These are phyloP conservation scores for Monosporascus sp. DNA, from an alignment of 2,329 filamentous ascomycete genomes.

Conservation along the genomic window DNA sequence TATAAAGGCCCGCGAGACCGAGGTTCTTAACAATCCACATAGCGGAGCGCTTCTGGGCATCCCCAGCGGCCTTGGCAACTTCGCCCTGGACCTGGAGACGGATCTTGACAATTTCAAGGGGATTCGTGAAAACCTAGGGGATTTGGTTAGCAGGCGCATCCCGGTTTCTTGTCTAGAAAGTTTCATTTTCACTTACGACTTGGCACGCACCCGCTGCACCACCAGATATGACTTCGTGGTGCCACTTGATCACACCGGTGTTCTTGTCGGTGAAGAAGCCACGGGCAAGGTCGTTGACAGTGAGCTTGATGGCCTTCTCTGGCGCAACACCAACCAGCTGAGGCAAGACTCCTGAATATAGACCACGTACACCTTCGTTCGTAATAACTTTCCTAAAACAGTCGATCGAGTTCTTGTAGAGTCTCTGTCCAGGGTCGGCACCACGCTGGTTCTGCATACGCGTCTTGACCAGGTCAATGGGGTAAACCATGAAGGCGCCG, in stretches of 20 bases:
- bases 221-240: slow-evolving; percentile 78
- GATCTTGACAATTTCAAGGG: slow-evolving; percentile 98
- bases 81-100: slow-evolving; percentile 96
- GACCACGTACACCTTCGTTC: slow-evolving; percentile 82
- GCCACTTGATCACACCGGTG: slow-evolving; percentile 64
- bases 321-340: slow-evolving; percentile 97
- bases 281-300: slow-evolving; percentile 91
- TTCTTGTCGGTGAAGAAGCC: slow-evolving; percentile 68
- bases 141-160: slow-evolving; percentile 6
- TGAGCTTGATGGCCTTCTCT: slow-evolving; percentile 98
- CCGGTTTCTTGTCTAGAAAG: background rate
- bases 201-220: slow-evolving; percentile 88
- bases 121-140: slow-evolving; percentile 80
- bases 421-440: slow-evolving; percentile 71
- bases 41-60: slow-evolving; percentile 79
- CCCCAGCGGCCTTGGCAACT: slow-evolving; percentile 79
- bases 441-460: slow-evolving; percentile 95
- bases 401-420: slow-evolving; percentile 97
- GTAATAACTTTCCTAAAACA: slow-evolving; percentile 89
- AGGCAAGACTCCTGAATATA: slow-evolving; percentile 92
- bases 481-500: slow-evolving; percentile 98
- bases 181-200: slow-evolving; percentile 64
- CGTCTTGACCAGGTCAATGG: slow-evolving; percentile 97
- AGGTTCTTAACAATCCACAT: slow-evolving; percentile 98
- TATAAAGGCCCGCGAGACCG: slow-evolving; percentile 91